Evolutionary conservation across 352 stramenopile species (phyloP).

Genomic region (Phytopythium aichiense): DNA sequence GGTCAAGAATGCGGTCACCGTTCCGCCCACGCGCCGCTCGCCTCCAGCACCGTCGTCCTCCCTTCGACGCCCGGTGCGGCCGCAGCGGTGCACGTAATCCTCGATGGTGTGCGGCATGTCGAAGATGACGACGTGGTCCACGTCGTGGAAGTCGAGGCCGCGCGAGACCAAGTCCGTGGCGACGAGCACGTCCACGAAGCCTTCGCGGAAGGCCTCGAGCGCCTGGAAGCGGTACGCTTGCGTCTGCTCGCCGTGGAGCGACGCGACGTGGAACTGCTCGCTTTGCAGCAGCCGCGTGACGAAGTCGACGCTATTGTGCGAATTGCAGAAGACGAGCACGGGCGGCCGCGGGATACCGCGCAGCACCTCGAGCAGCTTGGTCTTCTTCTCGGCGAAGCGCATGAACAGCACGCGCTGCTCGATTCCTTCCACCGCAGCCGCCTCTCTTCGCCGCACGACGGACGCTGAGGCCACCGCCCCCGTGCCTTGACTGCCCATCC

Average conservation of each 20-base stretch:
- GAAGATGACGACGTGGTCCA: slow-evolving; percentile 85
- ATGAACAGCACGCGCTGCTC: slow-evolving; percentile 87
- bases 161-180: slow-evolving; percentile 88
- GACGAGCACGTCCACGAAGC: slow-evolving; percentile 79
- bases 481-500: slow-evolving; percentile 32
- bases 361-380: slow-evolving; percentile 41
- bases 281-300: slow-evolving; percentile 91
- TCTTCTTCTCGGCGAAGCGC: slow-evolving; percentile 39
- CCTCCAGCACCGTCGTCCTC: slow-evolving; percentile 9
- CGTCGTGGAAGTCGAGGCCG: slow-evolving; percentile 84
- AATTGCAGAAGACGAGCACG: slow-evolving; percentile 97
- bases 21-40: slow-evolving; percentile 24
- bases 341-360: slow-evolving; percentile 84
- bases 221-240: slow-evolving; percentile 55
- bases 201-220: slow-evolving; percentile 39
- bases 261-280: slow-evolving; percentile 94
- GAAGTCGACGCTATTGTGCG: slow-evolving; percentile 92
- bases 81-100: slow-evolving; percentile 90
- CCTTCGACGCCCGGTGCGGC: slow-evolving; percentile 42
- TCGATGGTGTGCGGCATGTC: slow-evolving; percentile 91
- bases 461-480: slow-evolving; percentile 21
- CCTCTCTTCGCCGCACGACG: slow-evolving; percentile 13
- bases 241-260: slow-evolving; percentile 92
- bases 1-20: slow-evolving; percentile 53
- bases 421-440: slow-evolving; percentile 37